These are phyloP conservation scores for Butyriboletus appendiculatus DNA, from an alignment of 1,284 basidiomycete species.

Conservation along the genomic window DNA sequence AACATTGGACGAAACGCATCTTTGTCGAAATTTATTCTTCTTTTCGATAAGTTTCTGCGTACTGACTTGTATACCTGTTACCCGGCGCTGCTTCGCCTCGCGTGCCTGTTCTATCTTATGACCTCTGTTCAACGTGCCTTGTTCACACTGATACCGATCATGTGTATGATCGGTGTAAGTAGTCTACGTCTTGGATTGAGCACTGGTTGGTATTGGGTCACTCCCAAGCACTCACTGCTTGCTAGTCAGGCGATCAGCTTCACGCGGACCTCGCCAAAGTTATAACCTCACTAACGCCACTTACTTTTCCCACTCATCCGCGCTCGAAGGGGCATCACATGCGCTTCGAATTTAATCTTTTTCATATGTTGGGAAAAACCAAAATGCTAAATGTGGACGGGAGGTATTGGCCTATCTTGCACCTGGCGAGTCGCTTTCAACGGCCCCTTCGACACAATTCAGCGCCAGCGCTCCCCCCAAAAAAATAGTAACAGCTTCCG, in stretches of 20 bases:
- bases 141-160: background rate
- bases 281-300: background rate
- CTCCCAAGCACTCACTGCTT: no score
- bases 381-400: background rate
- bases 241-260: background rate
- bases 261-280: background rate
- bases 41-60: background rate
- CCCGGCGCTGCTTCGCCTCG: background rate
- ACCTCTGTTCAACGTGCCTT: background rate
- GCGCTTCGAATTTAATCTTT: background rate
- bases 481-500: no score
- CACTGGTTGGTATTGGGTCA: no score
- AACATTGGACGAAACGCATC: background rate
- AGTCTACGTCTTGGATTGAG: no score
- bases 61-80: slow-evolving; percentile 3
- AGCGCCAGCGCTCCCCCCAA: no score
- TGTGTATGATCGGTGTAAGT: background rate
- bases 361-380: background rate
- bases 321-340: background rate
- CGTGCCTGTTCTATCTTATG: background rate
- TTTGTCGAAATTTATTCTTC: background rate
- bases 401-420: no score
- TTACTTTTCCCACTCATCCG: background rate
- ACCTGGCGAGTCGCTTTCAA: no score
- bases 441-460: no score